Base-by-base conservation (phyloP, 768 basidiomycete genomes). In the Amanita fuliginea region DNA sequence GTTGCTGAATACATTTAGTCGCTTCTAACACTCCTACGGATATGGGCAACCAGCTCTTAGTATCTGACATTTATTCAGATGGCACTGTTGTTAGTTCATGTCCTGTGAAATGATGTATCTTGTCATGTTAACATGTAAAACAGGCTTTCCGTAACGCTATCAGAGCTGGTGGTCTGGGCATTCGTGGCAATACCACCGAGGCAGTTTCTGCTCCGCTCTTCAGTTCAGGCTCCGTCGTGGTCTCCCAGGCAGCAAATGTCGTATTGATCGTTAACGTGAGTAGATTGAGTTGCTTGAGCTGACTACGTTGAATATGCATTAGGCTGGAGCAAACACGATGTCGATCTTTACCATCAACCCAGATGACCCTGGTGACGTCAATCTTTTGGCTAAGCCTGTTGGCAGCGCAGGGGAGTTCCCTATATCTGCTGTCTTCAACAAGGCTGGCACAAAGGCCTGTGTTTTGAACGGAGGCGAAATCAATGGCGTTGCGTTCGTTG, bases 311-410 rank as follows among this genome's bases (percentile, higher is more conserved):
- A 26, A 30, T 0, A 13, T n/a, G 16, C 11, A n/a, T 13, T 32
- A 45, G 44, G 44, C 44, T 45, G 44, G 44, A 18, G 24, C 44
- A 45, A 35, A 46, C 34, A 35, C 46, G 6, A 11, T 22, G 22
- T 22, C 46, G 14, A 47, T 47, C 16, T 47, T 47, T 19, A 36
- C 33, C 33, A 47, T 47, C 22, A 47, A 47, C 35, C 46, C 34
- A 18, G 22, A 47, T n/a, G 46, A 47, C 46, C 46, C 46, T 35
- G 46, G 46, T 46, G 45, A 46, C 21, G 45, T 36, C 22, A 36
- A 35, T n/a, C 32, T 46, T 7, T 36, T 46, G 45, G 28, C 34
- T 10, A 46, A 46, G 21, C 45, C 33, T 34, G 14, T 46, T 46
- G 45, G 18, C 13, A 34, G 45, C 28, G 45, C 34, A 6, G 32